A percentile compares a stretch with the other conserved stretches of the same genome.
Evolutionary conservation across 129 eudicot species (phyloP).

Genomic region (Helichrysum umbraculigerum): DNA sequence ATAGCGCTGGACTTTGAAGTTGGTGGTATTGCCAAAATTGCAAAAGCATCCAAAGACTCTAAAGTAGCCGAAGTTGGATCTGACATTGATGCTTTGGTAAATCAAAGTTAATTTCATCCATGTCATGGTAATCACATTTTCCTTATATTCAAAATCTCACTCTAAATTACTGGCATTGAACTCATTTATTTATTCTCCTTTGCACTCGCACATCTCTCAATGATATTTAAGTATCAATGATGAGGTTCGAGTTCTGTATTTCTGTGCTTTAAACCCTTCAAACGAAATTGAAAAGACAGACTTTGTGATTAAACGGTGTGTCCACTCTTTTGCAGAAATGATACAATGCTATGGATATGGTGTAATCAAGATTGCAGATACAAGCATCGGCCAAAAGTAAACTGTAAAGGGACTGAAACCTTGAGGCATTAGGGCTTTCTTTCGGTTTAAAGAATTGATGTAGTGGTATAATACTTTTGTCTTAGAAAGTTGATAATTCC

Average conservation of each 20-base stretch:
- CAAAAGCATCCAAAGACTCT: slow-evolving; percentile 79
- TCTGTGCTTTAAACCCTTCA: not conserved
- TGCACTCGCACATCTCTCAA: not conserved
- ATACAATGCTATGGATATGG: not conserved
- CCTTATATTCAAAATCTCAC: not conserved
- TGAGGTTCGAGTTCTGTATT: too few species aligned
- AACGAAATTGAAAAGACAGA: too few species aligned
- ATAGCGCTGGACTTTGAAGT: slow-evolving; percentile 91
- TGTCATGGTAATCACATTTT: slow-evolving; percentile 14
- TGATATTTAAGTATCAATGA: too few species aligned
- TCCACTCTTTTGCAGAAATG: not conserved
- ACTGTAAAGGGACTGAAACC: slow-evolving; percentile 13
- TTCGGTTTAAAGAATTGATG: slow-evolving; percentile 12
- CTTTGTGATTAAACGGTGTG: not conserved
- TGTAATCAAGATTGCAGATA: not conserved
- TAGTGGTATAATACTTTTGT: not conserved
- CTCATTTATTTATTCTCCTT: not conserved
- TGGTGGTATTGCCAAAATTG: slow-evolving; percentile 65
- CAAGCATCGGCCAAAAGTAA: not conserved
- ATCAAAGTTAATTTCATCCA: slow-evolving; percentile 36
- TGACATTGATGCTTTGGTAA: slow-evolving; percentile 61
- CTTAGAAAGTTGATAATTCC: not conserved
- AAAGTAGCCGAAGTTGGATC: slow-evolving; percentile 87
- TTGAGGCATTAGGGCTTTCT: slow-evolving; percentile 14
- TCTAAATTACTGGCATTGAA: not conserved